Percentiles rank a stretch among this genome's conserved stretches.
Evolutionary conservation across 148 eudicot species (phyloP).

Genomic region (Silene uniflora): DNA sequence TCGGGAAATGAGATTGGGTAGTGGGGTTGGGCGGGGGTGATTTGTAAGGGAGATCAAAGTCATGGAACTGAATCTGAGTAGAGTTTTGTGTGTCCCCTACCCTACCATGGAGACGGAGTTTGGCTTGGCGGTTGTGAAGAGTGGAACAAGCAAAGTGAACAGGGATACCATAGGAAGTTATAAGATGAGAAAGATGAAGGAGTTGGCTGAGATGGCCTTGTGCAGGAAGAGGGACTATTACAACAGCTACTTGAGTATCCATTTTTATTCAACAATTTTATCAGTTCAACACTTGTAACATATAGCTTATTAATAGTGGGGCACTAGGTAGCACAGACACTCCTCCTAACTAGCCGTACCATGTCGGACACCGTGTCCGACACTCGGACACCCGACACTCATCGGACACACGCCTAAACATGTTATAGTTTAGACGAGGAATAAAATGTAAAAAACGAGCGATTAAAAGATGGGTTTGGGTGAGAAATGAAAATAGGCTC

Average conservation of each 20-base stretch:
- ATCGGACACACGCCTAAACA: too few relatives aligned
- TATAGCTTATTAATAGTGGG: too few relatives aligned
- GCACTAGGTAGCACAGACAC: too few relatives aligned
- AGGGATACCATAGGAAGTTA: constrained; percentile 19
- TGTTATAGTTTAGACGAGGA: too few relatives aligned
- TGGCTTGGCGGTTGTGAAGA: constrained; percentile 28
- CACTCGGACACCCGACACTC: too few relatives aligned
- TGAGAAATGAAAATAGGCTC: too few relatives aligned
- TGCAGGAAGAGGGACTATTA: constrained; percentile 27
- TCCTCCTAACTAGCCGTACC: too few relatives aligned
- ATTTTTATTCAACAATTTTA: not conserved
- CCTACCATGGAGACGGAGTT: constrained; percentile 24
- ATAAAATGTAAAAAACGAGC: too few relatives aligned
- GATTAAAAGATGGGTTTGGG: too few relatives aligned
- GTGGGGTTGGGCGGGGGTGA: constrained; percentile 22
- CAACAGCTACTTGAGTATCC: constrained; percentile 20
- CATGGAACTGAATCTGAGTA: constrained; percentile 23
- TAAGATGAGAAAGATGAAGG: constrained; percentile 28
- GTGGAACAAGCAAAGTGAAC: constrained; percentile 27
- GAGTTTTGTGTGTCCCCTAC: too few relatives aligned
- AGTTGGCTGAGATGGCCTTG: constrained; percentile 33
- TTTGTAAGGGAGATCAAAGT: constrained; percentile 22
- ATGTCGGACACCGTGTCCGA: too few relatives aligned
- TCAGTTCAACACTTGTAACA: too few relatives aligned
- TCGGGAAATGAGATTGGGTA: constrained; percentile 16